phyloP scores from a whole-genome alignment of 805 yeast species.

The Saturnispora gosingensis region DNA sequence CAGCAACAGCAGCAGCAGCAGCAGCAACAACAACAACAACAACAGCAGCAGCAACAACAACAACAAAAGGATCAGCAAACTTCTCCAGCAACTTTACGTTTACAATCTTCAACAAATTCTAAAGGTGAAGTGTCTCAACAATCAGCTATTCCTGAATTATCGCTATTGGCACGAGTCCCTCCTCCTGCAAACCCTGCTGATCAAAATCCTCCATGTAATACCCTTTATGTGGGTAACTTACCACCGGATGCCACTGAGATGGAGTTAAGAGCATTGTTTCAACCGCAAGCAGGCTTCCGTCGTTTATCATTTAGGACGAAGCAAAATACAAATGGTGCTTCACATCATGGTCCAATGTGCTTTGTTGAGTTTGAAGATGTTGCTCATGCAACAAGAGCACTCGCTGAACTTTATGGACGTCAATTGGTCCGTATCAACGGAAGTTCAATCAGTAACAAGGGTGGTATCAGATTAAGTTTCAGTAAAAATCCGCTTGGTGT shows the following conservation, averaged over 20 bases:
- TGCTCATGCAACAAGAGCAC: slow-evolving; percentile 82
- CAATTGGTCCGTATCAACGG: slow-evolving; percentile 76
- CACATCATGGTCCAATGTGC: slow-evolving; percentile 94
- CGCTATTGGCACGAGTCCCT: slow-evolving; percentile 69
- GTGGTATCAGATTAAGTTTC: slow-evolving; percentile 89
- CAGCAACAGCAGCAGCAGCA: slow-evolving; percentile 2
- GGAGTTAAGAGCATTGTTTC: slow-evolving; percentile 78
- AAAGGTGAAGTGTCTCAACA: slow-evolving; percentile 10
- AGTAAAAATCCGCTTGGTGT: slow-evolving; percentile 97
- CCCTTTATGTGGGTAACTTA: slow-evolving; percentile 90
- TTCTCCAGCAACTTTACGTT: slow-evolving; percentile 1
- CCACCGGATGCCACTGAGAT: slow-evolving; percentile 96
- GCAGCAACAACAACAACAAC: no score
- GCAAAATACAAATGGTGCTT: slow-evolving; percentile 26
- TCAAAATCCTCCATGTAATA: slow-evolving; percentile 98
- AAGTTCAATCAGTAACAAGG: slow-evolving; percentile 39
- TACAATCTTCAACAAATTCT: neutral
- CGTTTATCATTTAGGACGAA: slow-evolving; percentile 87
- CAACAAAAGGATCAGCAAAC: slow-evolving; percentile 8
- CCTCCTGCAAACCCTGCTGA: slow-evolving; percentile 98
- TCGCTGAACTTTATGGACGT: slow-evolving; percentile 89
- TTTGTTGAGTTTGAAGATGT: slow-evolving; percentile 98
- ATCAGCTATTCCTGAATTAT: slow-evolving; percentile 45
- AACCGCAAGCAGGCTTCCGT: slow-evolving; percentile 87
- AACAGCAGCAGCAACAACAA: slow-evolving; percentile 11